These are phyloP conservation scores for Cercospora nicotianae DNA, from an alignment of 2,329 filamentous ascomycete genomes.

Conservation along the genomic window DNA sequence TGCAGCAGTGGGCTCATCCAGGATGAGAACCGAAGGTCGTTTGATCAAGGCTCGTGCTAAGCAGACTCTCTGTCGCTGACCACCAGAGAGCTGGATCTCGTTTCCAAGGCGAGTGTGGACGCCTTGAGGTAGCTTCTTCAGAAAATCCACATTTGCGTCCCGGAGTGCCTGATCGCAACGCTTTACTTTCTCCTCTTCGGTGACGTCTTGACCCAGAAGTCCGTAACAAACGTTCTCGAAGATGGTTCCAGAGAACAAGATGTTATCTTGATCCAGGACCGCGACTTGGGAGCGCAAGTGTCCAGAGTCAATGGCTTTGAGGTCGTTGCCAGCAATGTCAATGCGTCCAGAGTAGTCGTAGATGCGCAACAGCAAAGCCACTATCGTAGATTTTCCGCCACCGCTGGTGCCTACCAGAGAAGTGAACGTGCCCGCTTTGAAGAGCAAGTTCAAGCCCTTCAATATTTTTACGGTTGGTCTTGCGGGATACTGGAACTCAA, in stretches of 20 bases:
- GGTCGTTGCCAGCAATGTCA: conserved; percentile 43
- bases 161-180: conserved; percentile 38
- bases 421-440: conserved; percentile 45
- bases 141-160: conserved; percentile 47
- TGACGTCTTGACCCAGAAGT: conserved; percentile 27
- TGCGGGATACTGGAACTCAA: conserved; percentile 49
- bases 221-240: conserved; percentile 49
- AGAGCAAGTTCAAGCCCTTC: conserved; percentile 40
- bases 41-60: conserved; percentile 50
- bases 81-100: conserved; percentile 48
- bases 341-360: conserved; percentile 47
- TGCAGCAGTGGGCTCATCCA: conserved; percentile 51
- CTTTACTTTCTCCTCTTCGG: conserved; percentile 29
- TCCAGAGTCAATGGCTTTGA: conserved; percentile 40
- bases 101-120: conserved; percentile 48
- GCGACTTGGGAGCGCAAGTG: conserved; percentile 45
- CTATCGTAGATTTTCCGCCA: conserved; percentile 48
- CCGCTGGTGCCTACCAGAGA: conserved; percentile 50
- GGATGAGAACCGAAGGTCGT: conserved; percentile 47
- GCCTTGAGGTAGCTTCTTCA: conserved; percentile 47
- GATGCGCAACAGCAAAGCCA: conserved; percentile 45
- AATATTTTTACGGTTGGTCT: conserved; percentile 45
- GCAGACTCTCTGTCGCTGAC: conserved; percentile 50
- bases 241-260: conserved; percentile 48
- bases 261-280: conserved; percentile 49